Conservation (phyloP, 2,329 filamentous ascomycete genomes). For the Pseudodiploospora longispora region DNA sequence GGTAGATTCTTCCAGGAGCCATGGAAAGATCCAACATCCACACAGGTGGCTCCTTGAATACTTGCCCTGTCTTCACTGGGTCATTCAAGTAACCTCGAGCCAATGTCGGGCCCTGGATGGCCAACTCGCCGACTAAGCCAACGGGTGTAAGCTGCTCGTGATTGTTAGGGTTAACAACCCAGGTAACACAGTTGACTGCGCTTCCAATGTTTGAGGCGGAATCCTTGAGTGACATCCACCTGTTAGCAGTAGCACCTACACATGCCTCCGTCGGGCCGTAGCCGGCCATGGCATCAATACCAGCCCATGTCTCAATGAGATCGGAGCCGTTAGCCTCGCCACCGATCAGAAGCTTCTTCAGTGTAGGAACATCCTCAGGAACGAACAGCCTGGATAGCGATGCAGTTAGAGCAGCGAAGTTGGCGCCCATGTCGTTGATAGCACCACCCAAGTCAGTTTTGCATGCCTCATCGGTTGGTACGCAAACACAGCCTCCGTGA, state of each 20-base stretch:
- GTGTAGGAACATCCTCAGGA: not conserved
- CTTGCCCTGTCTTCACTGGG: conserved; percentile 31
- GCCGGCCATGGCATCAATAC: too few species aligned
- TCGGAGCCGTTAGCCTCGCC: not conserved
- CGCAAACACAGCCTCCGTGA: conserved; percentile 16
- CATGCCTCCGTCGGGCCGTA: too few species aligned
- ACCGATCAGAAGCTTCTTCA: not conserved
- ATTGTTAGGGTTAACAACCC: conserved; percentile 21
- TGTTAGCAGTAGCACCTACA: too few species aligned
- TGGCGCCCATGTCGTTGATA: conserved; percentile 12
- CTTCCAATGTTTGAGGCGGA: not conserved
- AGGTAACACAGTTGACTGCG: conserved; percentile 7
- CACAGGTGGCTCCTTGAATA: conserved; percentile 15
- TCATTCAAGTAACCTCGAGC: conserved; percentile 42
- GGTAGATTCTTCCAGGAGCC: conserved; percentile 23
- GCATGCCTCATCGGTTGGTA: conserved; percentile 12
- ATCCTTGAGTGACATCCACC: not conserved
- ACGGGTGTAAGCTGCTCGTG: conserved; percentile 17
- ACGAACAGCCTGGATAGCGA: not conserved
- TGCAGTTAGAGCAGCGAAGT: conserved; percentile 8
- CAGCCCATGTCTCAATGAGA: too few species aligned
- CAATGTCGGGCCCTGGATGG: conserved; percentile 33
- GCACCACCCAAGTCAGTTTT: conserved; percentile 9
- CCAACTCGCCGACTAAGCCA: conserved; percentile 23
- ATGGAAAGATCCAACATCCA: not conserved